Evolutionary conservation across 2,329 filamentous ascomycete genomes (phyloP).

Genomic region (Claviceps cyperi): DNA sequence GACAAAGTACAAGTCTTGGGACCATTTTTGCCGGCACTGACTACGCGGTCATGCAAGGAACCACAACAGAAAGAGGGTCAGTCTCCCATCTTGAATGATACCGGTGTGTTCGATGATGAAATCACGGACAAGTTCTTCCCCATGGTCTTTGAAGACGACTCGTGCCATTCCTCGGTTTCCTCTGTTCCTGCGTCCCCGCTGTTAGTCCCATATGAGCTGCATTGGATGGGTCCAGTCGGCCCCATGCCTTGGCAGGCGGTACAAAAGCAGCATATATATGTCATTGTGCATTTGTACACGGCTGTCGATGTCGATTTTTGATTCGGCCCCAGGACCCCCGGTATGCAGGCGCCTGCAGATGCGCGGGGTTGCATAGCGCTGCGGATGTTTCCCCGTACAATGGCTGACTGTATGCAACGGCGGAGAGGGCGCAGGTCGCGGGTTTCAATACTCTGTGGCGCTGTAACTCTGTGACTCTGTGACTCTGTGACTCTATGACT

Average conservation of each 20-base stretch:
- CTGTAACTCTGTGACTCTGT: too few relatives aligned
- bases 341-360: neutral
- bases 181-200: conserved; percentile 4
- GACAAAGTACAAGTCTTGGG: conserved; percentile 5
- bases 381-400: neutral
- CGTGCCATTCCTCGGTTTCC: neutral
- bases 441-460: too few relatives aligned
- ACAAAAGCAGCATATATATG: neutral
- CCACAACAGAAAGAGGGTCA: conserved; percentile 9
- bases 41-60: conserved; percentile 19
- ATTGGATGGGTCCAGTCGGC: too few relatives aligned
- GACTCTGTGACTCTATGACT: too few relatives aligned
- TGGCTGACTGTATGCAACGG: neutral
- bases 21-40: conserved; percentile 7
- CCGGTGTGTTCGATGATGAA: neutral
- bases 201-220: neutral
- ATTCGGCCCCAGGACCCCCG: neutral
- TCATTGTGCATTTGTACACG: neutral
- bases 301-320: neutral
- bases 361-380: neutral
- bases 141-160: conserved; percentile 1
- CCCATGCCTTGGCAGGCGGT: neutral
- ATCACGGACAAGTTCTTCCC: neutral
- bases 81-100: neutral
- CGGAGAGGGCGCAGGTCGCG: neutral